Evolutionary conservation across 23 red algal species (phyloP).

Genomic region (Chondrus crispus): DNA sequence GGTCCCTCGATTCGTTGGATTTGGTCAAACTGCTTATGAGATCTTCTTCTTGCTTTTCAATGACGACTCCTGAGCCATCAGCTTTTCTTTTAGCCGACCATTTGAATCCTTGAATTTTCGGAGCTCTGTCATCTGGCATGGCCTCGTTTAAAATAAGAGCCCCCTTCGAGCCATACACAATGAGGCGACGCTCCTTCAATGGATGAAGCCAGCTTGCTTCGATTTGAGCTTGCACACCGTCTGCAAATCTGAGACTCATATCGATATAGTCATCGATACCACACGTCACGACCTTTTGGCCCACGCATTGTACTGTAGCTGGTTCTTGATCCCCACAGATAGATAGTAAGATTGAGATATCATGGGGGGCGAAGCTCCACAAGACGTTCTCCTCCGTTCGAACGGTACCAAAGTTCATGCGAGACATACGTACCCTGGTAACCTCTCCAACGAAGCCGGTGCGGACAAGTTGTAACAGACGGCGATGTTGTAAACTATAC

Average conservation of each 20-base stretch:
- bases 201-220: slow-evolving; percentile 68
- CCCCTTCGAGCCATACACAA: slow-evolving; percentile 65
- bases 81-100: slow-evolving; percentile 13
- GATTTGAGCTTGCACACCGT: slow-evolving; percentile 30
- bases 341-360: slow-evolving; percentile 51
- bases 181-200: slow-evolving; percentile 45
- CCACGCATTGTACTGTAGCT: slow-evolving; percentile 11
- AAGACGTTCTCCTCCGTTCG: slow-evolving; percentile 61
- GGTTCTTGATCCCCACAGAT: background rate
- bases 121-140: background rate
- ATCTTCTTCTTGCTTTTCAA: slow-evolving; percentile 21
- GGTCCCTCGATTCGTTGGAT: background rate
- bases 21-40: background rate
- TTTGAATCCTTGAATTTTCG: slow-evolving; percentile 20
- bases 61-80: slow-evolving; percentile 1
- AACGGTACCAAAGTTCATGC: slow-evolving; percentile 63
- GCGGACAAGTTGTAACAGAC: background rate
- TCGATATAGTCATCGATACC: slow-evolving; percentile 44
- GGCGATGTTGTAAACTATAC: slow-evolving; percentile 7
- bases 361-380: slow-evolving; percentile 65
- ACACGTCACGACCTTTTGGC: slow-evolving; percentile 9
- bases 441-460: slow-evolving; percentile 32
- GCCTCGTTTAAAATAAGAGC: slow-evolving; percentile 55
- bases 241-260: slow-evolving; percentile 25
- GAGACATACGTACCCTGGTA: slow-evolving; percentile 6